phyloP scores from a whole-genome alignment of 106 monocot genomes.

The Dactylorhiza incarnata region DNA sequence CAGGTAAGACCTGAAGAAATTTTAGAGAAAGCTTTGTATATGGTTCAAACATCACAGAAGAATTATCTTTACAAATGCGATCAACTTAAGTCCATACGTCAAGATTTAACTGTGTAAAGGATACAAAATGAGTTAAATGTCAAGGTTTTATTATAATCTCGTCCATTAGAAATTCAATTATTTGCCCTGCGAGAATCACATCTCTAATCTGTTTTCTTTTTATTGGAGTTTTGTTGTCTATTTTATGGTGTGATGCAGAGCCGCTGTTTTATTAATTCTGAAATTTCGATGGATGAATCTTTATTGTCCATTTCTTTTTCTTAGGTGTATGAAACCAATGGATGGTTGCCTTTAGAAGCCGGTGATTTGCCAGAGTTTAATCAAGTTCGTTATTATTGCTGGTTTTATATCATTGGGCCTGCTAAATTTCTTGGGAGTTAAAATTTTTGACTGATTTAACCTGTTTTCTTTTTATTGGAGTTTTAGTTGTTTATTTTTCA shows the following conservation, averaged over 20 bases:
- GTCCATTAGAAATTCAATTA: background rate
- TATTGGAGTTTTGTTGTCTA: background rate
- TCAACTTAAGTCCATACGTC: conserved; percentile 94
- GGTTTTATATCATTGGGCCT: no score
- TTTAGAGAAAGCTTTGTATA: conserved; percentile 70
- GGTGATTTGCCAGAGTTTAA: no score
- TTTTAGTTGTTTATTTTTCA: no score
- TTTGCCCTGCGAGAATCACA: background rate
- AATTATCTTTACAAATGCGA: conserved; percentile 95
- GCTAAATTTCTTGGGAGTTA: no score
- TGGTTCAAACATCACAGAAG: conserved; percentile 77
- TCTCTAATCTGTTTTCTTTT: background rate
- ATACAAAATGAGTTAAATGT: conserved; percentile 75
- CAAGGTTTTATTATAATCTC: conserved; percentile 40
- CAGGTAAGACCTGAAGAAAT: conserved; percentile 96
- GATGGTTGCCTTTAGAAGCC: conserved; percentile 66
- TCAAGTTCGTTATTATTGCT: conserved; percentile 14
- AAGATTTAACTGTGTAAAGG: no score
- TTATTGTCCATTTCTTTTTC: background rate
- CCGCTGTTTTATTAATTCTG: background rate
- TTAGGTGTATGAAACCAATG: conserved; percentile 97
- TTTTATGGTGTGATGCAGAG: background rate
- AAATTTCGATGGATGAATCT: background rate
- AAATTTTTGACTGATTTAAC: no score
- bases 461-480: no score